phyloP scores from a whole-genome alignment of 192 early-diverging fungal species.

The Piromyces sp. region DNA sequence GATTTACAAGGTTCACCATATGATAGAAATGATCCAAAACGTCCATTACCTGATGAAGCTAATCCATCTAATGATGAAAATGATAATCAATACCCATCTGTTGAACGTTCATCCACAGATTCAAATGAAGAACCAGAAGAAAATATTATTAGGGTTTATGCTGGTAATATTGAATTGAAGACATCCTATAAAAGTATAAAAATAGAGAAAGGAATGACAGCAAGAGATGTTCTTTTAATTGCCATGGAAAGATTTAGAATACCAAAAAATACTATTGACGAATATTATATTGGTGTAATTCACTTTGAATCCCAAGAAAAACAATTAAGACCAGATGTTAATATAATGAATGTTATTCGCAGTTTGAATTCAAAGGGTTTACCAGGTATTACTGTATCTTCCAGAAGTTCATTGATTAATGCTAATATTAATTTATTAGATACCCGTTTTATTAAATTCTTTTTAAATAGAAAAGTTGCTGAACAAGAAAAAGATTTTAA shows the following conservation, averaged over 20 bases:
- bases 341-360: neutral
- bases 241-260: neutral
- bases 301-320: neutral
- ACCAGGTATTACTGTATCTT: neutral
- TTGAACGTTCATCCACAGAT: neutral
- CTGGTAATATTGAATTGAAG: neutral
- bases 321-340: neutral
- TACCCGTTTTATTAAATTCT: neutral
- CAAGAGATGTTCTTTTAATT: neutral
- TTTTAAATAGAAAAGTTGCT: neutral
- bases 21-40: neutral
- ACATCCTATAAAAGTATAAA: neutral
- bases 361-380: neutral
- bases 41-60: neutral
- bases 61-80: neutral
- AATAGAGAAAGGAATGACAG: neutral
- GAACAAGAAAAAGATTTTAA: neutral
- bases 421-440: neutral
- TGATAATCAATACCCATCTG: neutral
- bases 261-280: neutral
- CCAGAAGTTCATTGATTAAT: neutral
- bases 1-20: neutral
- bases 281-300: neutral
- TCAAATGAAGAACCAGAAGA: neutral
- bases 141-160: neutral